Conservation (phyloP, 2,329 filamentous ascomycete genomes). For the Dothiorella sarmentorum region DNA sequence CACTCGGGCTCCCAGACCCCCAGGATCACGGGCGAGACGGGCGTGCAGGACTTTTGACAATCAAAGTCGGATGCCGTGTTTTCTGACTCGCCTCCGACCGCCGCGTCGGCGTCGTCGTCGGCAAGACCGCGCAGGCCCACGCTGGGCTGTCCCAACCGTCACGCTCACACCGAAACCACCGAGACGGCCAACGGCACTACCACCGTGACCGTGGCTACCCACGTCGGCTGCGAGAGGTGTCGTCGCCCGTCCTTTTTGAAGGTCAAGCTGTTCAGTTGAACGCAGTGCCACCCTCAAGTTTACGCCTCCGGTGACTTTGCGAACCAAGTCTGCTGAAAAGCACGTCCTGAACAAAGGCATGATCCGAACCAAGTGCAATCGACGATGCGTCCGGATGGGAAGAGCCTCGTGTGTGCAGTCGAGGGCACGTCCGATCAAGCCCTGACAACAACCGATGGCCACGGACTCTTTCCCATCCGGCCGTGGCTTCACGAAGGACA, state of each 20-base stretch:
- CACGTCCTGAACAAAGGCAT: neutral
- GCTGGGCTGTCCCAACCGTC: neutral
- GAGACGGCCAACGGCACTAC: neutral
- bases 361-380: neutral
- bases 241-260: conserved; percentile 15
- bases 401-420: neutral
- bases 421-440: neutral
- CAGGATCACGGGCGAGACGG: conserved; percentile 45
- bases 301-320: neutral
- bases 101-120: too few relatives aligned
- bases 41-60: conserved; percentile 46
- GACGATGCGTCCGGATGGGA: neutral
- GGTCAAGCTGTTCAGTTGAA: conserved; percentile 13
- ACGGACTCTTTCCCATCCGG: neutral
- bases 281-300: neutral
- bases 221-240: conserved; percentile 12
- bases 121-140: neutral
- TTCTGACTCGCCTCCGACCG: neutral
- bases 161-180: conserved; percentile 1
- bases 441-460: neutral
- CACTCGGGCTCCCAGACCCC: conserved; percentile 32
- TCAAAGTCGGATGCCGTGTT: neutral
- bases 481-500: neutral
- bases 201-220: conserved; percentile 16
- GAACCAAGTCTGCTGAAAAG: neutral